Evolutionary conservation across 805 yeast genomes (phyloP).

Genomic region (Candida pseudoglaebosa): DNA sequence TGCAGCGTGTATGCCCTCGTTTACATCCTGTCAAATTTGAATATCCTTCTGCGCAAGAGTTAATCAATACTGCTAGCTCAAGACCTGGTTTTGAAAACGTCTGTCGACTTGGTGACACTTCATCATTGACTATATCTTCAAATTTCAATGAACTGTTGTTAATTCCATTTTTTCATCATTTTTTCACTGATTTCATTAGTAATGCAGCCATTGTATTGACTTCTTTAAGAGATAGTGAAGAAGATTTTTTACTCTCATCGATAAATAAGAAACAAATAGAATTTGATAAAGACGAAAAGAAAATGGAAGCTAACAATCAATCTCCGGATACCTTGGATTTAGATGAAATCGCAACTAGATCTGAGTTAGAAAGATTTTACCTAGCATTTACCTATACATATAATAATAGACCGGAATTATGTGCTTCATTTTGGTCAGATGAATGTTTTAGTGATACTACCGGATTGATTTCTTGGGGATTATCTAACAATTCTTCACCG

Average conservation of each 20-base stretch:
- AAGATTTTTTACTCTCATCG: conserved; percentile 59
- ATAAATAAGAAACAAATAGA: conserved; percentile 20
- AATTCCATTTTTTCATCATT: conserved; percentile 43
- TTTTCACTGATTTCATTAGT: conserved; percentile 53
- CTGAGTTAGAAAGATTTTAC: conserved; percentile 86
- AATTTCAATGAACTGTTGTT: conserved; percentile 26
- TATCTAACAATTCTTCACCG: conserved; percentile 69
- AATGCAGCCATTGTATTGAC: conserved; percentile 66
- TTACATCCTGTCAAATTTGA: conserved; percentile 48
- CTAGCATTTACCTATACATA: conserved; percentile 69
- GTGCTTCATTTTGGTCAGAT: conserved; percentile 58
- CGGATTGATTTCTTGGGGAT: conserved; percentile 88
- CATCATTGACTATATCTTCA: conserved; percentile 15
- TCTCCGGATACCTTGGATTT: conserved; percentile 31
- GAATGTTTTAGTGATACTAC: conserved; percentile 47
- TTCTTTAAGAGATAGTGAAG: conserved; percentile 67
- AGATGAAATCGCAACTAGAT: conserved; percentile 64
- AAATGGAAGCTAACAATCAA: not conserved
- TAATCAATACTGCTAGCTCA: conserved; percentile 22
- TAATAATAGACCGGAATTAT: conserved; percentile 53
- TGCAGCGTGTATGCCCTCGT: conserved; percentile 65
- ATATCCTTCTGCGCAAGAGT: conserved; percentile 41
- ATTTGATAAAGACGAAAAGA: conserved; percentile 8
- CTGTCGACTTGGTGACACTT: conserved; percentile 25
- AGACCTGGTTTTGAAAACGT: conserved; percentile 26